Evolutionary conservation across 208 protist species (phyloP), one percentile per base, ranked within the genome.

Genomic region (Trypanosoma platydactyli): DNA sequence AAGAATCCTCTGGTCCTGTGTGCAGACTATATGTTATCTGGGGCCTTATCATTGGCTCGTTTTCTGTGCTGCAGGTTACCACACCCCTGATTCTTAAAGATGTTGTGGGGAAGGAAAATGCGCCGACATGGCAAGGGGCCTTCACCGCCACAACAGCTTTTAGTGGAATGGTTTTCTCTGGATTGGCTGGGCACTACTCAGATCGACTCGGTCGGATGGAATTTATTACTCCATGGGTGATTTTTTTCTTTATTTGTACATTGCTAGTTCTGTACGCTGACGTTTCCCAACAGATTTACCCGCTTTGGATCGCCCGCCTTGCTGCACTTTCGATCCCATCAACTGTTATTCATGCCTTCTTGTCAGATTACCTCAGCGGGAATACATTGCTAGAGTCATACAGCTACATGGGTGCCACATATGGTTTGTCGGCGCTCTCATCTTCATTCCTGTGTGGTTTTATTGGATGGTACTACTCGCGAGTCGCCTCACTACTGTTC

Each of bases 121-220:
- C 77, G 0, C 70, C 81, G 1, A 61, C 56, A 46, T 84, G 73
- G 64, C 77, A 83, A 22, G 77, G 77, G 22, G 35, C 73, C 29
- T 81, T 84, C 52, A 79, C 77, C 33, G 69, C 69, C 41, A 81
- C 66, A 38, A 84, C 71, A 46, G 75, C 81, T 12, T 6, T 81
- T 9, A 56, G 56, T 38, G 81, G 74, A n/a, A 67, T 71, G 38
- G 7, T 83, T 7, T 76, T 77, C 35, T 83, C 73, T 42, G 69
- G 70, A 20, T 15, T 66, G 11, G 58, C 52, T 20, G 81, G 77
- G 11, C 71, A 81, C 46, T 69, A 77, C 25, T 80, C 73, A 5
- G 77, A 81, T 56, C 64, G 44, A n/a, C 11, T 77, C 6, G 77
- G 75, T 13, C 58, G 77, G 38, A 48, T 84, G 30, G 64, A 62